A percentile compares a stretch with the other conserved stretches of the same genome.
These are phyloP conservation scores for Torulaspora maleeae DNA, from an alignment of 805 yeast species.

Conservation along the genomic window DNA sequence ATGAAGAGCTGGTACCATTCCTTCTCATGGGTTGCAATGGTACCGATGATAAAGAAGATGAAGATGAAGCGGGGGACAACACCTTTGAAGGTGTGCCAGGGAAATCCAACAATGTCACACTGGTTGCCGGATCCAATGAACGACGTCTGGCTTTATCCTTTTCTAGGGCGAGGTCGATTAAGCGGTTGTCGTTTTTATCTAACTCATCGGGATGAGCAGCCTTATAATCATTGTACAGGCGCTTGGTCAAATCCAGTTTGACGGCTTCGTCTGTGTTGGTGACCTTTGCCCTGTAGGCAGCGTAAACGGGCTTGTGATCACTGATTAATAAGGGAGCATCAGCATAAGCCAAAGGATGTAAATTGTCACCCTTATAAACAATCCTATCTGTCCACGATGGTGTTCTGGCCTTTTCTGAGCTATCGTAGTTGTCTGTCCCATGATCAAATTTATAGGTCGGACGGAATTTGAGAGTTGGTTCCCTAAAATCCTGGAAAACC, in stretches of 20 bases:
- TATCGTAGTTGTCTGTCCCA: constrained; percentile 73
- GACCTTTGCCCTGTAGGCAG: constrained; percentile 64
- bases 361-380: constrained; percentile 52
- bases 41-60: constrained; percentile 11
- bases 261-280: constrained; percentile 61
- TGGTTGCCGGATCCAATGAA: constrained; percentile 6
- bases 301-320: constrained; percentile 92
- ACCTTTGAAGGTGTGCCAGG: constrained; percentile 4
- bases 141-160: constrained; percentile 6
- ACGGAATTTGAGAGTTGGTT: constrained; percentile 66
- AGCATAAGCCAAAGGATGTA: constrained; percentile 65
- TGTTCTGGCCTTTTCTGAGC: constrained; percentile 85
- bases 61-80: constrained; percentile 6
- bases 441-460: constrained; percentile 94
- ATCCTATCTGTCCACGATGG: constrained; percentile 98
- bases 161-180: constrained; percentile 9
- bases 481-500: constrained; percentile 72
- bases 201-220: constrained; percentile 32
- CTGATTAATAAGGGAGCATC: constrained; percentile 62
- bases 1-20: constrained; percentile 8
- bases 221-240: constrained; percentile 57
- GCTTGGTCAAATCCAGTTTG: constrained; percentile 50
- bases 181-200: constrained; percentile 6
- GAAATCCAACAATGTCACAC: constrained; percentile 11
- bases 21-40: constrained; percentile 17